phyloP scores from a whole-genome alignment of 192 early-diverging fungal genomes.

The Linnemannia elongata region DNA sequence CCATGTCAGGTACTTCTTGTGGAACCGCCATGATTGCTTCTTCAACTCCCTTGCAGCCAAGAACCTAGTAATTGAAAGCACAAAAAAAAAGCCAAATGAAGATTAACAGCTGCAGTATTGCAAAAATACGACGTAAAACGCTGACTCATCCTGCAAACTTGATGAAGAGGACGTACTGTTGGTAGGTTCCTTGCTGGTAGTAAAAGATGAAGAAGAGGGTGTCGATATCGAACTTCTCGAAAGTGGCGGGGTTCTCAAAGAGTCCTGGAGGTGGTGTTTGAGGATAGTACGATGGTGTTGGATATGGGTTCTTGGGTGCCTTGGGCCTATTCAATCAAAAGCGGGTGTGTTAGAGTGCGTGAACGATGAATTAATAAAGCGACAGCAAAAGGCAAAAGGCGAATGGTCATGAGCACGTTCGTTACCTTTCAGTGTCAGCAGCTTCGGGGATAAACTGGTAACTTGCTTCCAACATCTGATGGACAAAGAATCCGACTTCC shows the following conservation, averaged over 20 bases:
- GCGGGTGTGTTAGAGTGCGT: not conserved
- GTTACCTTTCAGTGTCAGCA: conserved; percentile 85
- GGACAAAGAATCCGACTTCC: conserved; percentile 66
- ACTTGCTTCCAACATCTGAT: conserved; percentile 90
- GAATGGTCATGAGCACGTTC: not conserved
- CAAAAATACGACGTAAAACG: not conserved
- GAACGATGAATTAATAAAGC: not conserved
- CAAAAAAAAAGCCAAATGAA: not conserved
- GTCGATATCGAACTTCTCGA: conserved; percentile 94
- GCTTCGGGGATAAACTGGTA: conserved; percentile 87
- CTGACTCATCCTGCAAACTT: no score
- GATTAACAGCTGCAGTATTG: not conserved
- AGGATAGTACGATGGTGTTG: conserved; percentile 93
- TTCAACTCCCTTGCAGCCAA: conserved; percentile 96
- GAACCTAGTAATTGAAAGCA: conserved; percentile 64
- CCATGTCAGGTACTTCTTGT: conserved; percentile 99
- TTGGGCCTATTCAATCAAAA: conserved; percentile 65
- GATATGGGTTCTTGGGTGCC: conserved; percentile 80
- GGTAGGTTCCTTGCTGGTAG: conserved; percentile 96
- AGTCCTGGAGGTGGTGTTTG: conserved; percentile 81
- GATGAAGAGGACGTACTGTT: conserved; percentile 79
- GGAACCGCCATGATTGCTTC: conserved; percentile 97
- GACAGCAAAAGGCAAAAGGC: not conserved
- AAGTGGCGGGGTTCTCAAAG: conserved; percentile 89
- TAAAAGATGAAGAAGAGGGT: conserved; percentile 99